Conservation (phyloP, 108 stramenopile species). For the Skeletonema marinoi region DNA sequence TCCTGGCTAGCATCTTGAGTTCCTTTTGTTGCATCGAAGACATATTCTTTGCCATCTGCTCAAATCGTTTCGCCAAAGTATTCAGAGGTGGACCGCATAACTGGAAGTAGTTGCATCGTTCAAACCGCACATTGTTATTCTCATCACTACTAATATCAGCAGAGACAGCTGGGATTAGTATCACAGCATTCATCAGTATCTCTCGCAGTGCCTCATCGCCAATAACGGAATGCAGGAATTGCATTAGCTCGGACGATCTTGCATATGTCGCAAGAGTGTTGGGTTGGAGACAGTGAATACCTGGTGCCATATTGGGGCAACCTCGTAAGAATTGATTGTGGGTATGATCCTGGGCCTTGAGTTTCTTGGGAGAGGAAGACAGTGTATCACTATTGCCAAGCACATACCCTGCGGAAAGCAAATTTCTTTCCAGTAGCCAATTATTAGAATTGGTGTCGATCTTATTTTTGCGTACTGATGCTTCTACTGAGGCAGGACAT, state of each 20-base stretch:
- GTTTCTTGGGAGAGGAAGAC: constrained; percentile 2
- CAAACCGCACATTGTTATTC: constrained; percentile 5
- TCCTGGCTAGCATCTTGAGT: not conserved
- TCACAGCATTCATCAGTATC: constrained; percentile 43
- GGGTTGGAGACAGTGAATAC: constrained; percentile 44
- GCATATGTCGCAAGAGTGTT: constrained; percentile 40
- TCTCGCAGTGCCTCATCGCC: constrained; percentile 50
- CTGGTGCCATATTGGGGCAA: constrained; percentile 49
- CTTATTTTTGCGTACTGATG: not conserved
- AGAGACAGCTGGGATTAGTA: constrained; percentile 40
- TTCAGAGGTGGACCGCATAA: constrained; percentile 71
- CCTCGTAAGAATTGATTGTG: constrained; percentile 13
- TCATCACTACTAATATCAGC: not conserved
- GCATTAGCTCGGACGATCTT: constrained; percentile 45
- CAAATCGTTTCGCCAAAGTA: constrained; percentile 26
- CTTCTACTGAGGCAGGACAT: not conserved
- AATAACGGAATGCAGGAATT: constrained; percentile 32
- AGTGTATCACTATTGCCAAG: constrained; percentile 27
- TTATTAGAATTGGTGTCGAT: constrained; percentile 3
- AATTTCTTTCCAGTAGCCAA: constrained; percentile 40
- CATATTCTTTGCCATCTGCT: not conserved
- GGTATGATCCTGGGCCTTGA: not conserved
- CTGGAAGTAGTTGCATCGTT: constrained; percentile 59
- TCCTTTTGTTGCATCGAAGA: not conserved
- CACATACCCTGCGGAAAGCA: constrained; percentile 38